Evolutionary conservation across 2,329 filamentous ascomycete genomes (phyloP).

Genomic region (Tolypocladium nubicola): DNA sequence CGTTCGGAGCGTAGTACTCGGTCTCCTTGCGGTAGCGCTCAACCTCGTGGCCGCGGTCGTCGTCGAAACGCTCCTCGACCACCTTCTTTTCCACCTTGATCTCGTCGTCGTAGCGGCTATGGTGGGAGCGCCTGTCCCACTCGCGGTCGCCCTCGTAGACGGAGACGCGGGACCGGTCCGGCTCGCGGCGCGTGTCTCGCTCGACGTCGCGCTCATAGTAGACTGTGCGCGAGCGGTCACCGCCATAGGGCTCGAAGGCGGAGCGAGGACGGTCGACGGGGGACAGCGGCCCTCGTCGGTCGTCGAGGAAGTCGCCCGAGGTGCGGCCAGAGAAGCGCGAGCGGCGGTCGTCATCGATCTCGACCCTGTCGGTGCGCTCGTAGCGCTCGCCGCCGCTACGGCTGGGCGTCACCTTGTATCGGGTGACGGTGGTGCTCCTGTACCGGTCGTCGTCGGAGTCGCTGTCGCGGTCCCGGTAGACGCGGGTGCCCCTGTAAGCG

Average conservation of each 20-base stretch:
- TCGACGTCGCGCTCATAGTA: slow-evolving; percentile 37
- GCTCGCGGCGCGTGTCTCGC: slow-evolving; percentile 17
- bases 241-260: slow-evolving; percentile 30
- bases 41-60: slow-evolving; percentile 35
- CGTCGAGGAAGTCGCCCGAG: slow-evolving; percentile 30
- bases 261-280: slow-evolving; percentile 41
- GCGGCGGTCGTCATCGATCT: slow-evolving; percentile 35
- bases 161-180: slow-evolving; percentile 18
- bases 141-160: slow-evolving; percentile 32
- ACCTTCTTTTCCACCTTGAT: slow-evolving; percentile 42
- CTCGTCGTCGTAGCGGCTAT: slow-evolving; percentile 36
- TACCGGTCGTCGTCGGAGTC: slow-evolving; percentile 34
- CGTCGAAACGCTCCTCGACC: slow-evolving; percentile 36
- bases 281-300: slow-evolving; percentile 27
- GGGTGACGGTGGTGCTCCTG: slow-evolving; percentile 36
- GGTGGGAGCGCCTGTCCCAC: slow-evolving; percentile 30
- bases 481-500: slow-evolving; percentile 12
- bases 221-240: slow-evolving; percentile 25
- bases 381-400: slow-evolving; percentile 28
- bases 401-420: slow-evolving; percentile 38
- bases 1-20: slow-evolving; percentile 47
- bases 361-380: slow-evolving; percentile 27
- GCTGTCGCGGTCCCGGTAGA: slow-evolving; percentile 22
- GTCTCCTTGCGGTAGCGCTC: slow-evolving; percentile 52
- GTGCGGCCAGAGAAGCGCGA: slow-evolving; percentile 31